A percentile compares a stretch with the other conserved stretches of the same genome.
phyloP scores from a whole-genome alignment of 1,139 yeast genomes.

The Suhomyces coccinellae region DNA sequence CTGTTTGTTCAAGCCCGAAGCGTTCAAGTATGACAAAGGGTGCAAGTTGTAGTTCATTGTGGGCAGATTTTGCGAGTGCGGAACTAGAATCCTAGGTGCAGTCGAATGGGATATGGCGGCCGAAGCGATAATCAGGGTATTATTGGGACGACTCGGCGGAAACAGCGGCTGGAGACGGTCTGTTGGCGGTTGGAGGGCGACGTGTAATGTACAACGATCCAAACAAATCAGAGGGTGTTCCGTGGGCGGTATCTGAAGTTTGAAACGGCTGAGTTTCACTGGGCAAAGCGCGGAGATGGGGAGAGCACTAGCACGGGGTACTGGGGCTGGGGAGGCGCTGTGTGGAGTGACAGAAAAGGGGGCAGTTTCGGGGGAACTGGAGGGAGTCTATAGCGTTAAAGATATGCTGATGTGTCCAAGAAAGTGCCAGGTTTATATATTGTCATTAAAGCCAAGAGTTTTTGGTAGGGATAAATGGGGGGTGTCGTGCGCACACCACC shows the following conservation, averaged over 20 bases:
- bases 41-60: slow-evolving; percentile 46
- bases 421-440: slow-evolving; percentile 6
- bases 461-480: slow-evolving; percentile 5
- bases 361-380: neutral
- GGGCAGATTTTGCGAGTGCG: neutral
- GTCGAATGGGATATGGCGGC: neutral
- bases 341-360: neutral
- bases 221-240: too few relatives aligned
- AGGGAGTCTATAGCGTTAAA: neutral
- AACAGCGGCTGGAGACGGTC: too few relatives aligned
- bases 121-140: neutral
- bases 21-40: slow-evolving; percentile 48
- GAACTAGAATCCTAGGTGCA: neutral
- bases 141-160: neutral
- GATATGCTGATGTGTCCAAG: neutral
- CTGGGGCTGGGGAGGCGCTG: neutral
- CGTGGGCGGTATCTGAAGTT: too few relatives aligned
- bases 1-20: slow-evolving; percentile 22
- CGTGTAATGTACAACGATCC: neutral
- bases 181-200: neutral
- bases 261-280: too few relatives aligned
- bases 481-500: slow-evolving; percentile 7
- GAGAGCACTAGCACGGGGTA: neutral
- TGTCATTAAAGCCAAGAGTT: slow-evolving; percentile 12
- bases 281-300: too few relatives aligned